phyloP scores from a whole-genome alignment of 2,329 filamentous ascomycete genomes.

The Talaromyces amestolkiae region DNA sequence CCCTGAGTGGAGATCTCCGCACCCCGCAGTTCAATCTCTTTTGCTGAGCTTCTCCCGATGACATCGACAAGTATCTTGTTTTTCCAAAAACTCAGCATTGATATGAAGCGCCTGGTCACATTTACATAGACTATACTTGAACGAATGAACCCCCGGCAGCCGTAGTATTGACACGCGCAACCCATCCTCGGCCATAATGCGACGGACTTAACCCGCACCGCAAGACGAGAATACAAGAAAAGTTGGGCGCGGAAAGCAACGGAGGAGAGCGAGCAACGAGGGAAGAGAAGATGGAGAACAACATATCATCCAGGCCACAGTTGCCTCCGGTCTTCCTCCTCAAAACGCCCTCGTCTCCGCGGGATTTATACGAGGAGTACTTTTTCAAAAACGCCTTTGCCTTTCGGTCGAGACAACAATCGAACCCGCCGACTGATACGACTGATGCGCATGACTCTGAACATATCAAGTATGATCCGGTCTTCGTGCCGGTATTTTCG shows the following conservation, averaged over 20 bases:
- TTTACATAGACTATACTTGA: background rate
- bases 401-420: conserved; percentile 11
- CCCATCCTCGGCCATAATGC: background rate
- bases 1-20: conserved; percentile 13
- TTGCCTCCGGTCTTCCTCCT: conserved; percentile 45
- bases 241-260: background rate
- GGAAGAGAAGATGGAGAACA: background rate
- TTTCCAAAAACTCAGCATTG: background rate
- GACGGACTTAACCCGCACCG: background rate
- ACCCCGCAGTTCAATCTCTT: conserved; percentile 11
- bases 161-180: background rate
- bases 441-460: background rate
- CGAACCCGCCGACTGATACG: background rate
- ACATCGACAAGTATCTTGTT: background rate
- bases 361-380: conserved; percentile 47
- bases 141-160: background rate
- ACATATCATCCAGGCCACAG: background rate
- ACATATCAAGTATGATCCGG: conserved; percentile 30
- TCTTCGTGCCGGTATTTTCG: conserved; percentile 49
- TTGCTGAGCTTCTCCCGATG: background rate
- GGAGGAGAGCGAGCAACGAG: background rate
- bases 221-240: background rate
- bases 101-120: background rate
- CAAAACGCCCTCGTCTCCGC: conserved; percentile 47
- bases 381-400: conserved; percentile 30